Conservation (phyloP, 148 eudicot species). For the Silene conica region DNA sequence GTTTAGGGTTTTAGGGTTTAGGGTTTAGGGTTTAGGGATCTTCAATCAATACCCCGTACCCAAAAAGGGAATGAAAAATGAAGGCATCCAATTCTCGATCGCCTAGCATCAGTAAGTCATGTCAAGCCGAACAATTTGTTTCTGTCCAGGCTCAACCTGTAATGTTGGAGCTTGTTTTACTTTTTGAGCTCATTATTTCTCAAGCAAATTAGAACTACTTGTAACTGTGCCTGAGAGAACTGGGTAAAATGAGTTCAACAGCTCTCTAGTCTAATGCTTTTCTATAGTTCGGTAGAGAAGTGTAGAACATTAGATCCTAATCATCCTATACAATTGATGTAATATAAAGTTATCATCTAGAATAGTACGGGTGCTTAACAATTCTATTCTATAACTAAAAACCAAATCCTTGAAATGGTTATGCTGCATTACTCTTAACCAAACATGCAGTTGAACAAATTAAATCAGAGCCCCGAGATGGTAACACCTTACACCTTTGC, state of each 20-base stretch:
- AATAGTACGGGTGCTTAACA: background rate
- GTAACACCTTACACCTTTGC: background rate
- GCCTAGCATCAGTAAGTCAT: background rate
- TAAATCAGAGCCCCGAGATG: background rate
- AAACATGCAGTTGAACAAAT: background rate
- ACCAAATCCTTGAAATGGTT: background rate
- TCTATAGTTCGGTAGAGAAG: background rate
- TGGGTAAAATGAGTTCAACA: background rate
- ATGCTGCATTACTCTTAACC: background rate
- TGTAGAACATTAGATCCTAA: background rate
- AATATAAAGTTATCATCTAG: background rate
- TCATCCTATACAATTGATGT: background rate
- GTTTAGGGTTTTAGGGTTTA: too few species aligned
- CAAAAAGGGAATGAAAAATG: background rate
- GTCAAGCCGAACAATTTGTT: background rate
- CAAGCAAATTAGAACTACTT: background rate
- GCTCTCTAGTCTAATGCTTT: background rate
- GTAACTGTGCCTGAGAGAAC: background rate
- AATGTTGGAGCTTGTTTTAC: background rate
- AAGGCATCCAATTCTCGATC: background rate
- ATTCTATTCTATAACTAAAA: background rate
- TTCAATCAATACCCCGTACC: too few species aligned
- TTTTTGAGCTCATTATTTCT: background rate
- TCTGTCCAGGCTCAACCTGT: background rate
- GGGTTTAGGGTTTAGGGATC: too few species aligned